phyloP scores from a whole-genome alignment of 768 basidiomycete species.

The Lactarius vividus region DNA sequence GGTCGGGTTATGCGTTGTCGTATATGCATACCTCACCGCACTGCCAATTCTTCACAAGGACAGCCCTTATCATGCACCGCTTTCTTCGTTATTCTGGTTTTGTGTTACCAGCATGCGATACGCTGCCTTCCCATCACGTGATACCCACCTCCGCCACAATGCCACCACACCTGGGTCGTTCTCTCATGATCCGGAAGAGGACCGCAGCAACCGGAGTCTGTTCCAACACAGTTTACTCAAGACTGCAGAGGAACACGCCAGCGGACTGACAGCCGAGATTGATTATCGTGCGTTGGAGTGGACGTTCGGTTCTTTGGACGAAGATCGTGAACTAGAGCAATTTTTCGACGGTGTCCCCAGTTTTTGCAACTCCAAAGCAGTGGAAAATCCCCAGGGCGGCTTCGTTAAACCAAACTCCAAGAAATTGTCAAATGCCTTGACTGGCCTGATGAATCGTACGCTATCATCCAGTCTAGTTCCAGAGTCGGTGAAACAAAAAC shows the following conservation, averaged over 20 bases:
- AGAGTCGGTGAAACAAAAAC: constrained; percentile 7
- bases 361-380: not conserved
- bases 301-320: constrained; percentile 7
- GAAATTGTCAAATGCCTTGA: not conserved
- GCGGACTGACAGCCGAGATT: not conserved
- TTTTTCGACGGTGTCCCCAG: constrained; percentile 18
- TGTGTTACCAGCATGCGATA: constrained; percentile 11
- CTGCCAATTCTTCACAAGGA: constrained; percentile 3
- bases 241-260: not conserved
- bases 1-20: constrained; percentile 1
- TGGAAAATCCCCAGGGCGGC: not conserved
- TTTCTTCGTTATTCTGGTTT: not conserved
- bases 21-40: not conserved
- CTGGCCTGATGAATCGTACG: constrained; percentile 16
- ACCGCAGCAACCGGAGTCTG: not conserved
- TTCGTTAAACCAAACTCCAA: not conserved
- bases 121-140: not conserved
- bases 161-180: not conserved
- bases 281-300: constrained; percentile 9
- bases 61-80: constrained; percentile 15
- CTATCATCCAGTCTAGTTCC: constrained; percentile 9
- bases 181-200: not conserved
- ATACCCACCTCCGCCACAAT: not conserved
- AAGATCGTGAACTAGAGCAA: constrained; percentile 15
- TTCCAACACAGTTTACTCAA: constrained; percentile 5